phyloP scores from a whole-genome alignment of 192 early-diverging fungal genomes.

The Entophlyctis luteolus region DNA sequence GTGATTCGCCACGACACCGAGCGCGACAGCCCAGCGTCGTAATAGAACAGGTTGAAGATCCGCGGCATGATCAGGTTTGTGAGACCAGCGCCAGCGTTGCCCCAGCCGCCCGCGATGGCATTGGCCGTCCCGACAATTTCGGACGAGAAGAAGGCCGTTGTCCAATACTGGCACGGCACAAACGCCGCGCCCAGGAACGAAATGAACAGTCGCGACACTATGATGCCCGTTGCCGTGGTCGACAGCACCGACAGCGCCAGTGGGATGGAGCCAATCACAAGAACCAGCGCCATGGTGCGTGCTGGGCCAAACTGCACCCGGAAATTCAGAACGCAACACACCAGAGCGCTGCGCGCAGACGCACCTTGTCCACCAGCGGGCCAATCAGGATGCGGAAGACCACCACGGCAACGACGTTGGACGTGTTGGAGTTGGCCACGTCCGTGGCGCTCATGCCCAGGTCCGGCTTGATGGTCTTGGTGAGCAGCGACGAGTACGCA shows the following conservation, averaged over 20 bases:
- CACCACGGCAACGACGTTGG: conserved; percentile 56
- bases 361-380: conserved; percentile 27
- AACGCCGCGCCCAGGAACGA: conserved; percentile 63
- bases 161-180: conserved; percentile 71
- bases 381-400: conserved; percentile 51
- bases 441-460: conserved; percentile 45
- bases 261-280: conserved; percentile 55
- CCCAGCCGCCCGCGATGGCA: conserved; percentile 65
- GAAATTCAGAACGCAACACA: conserved; percentile 38
- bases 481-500: conserved; percentile 53
- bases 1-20: conserved; percentile 52
- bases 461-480: conserved; percentile 52
- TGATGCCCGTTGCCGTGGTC: conserved; percentile 42
- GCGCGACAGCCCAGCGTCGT: conserved; percentile 8
- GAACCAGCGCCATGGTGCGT: conserved; percentile 49
- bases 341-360: conserved; percentile 21
- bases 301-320: conserved; percentile 34
- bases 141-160: conserved; percentile 54
- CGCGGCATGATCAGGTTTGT: conserved; percentile 62
- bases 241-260: conserved; percentile 45
- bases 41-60: conserved; percentile 34
- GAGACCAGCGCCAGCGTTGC: conserved; percentile 65
- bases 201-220: conserved; percentile 50
- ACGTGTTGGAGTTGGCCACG: conserved; percentile 44
- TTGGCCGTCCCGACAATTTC: conserved; percentile 64